phyloP scores from a whole-genome alignment of 1,284 basidiomycete genomes.

The Coniferiporia weirii region DNA sequence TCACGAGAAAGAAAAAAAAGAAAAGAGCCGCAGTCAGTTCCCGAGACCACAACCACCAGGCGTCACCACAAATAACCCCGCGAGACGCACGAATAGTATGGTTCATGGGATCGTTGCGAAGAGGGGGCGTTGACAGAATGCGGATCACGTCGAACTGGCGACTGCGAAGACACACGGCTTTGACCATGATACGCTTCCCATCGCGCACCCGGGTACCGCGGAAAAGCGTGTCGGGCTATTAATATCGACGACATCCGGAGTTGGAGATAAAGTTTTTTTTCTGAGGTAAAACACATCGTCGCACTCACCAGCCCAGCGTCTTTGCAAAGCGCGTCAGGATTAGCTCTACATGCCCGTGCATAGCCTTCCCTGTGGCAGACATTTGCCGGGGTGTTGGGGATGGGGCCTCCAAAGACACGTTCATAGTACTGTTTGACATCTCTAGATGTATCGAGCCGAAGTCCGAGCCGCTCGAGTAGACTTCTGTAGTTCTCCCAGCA shows the following conservation, averaged over 20 bases:
- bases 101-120: slow-evolving; percentile 58
- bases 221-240: slow-evolving; percentile 65
- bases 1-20: background rate
- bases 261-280: background rate
- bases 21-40: slow-evolving; percentile 11
- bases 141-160: slow-evolving; percentile 57
- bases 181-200: slow-evolving; percentile 52
- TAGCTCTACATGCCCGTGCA: slow-evolving; percentile 29
- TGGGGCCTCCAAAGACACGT: slow-evolving; percentile 23
- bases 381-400: slow-evolving; percentile 21
- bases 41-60: no score
- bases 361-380: slow-evolving; percentile 31
- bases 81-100: slow-evolving; percentile 63
- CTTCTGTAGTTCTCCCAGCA: slow-evolving; percentile 54
- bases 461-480: slow-evolving; percentile 46
- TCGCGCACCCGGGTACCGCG: slow-evolving; percentile 51
- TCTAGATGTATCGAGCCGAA: slow-evolving; percentile 58
- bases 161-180: slow-evolving; percentile 59
- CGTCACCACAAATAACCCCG: background rate
- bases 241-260: background rate
- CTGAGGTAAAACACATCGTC: background rate
- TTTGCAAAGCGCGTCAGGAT: slow-evolving; percentile 49
- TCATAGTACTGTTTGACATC: slow-evolving; percentile 57
- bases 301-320: slow-evolving; percentile 61
- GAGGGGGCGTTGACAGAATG: slow-evolving; percentile 44